Evolutionary conservation across 139 green algal species (phyloP), one percentile per base, ranked within the genome.

Genomic region (Chlamydomonas applanata): DNA sequence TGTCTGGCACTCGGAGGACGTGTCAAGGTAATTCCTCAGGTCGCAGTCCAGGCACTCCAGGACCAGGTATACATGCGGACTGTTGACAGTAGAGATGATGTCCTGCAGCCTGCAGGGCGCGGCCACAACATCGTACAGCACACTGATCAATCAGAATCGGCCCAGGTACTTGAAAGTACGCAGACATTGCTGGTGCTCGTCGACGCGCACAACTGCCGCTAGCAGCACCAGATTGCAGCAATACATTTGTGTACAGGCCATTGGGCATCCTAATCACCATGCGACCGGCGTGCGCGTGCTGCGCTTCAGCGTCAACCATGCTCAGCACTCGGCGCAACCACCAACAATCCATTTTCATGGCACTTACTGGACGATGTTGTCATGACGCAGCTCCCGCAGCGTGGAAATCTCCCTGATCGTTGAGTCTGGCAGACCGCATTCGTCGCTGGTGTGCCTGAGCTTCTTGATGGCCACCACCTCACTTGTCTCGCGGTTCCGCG

Each of bases 401-500:
- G 93, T 71, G 20, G 85, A 83, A 24, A 97, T 93, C 79, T 97
- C 92, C 1, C 92, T 79, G 24, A 97, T 89, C 11, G 91, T 83
- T 0, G 81, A 86, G 40, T 75, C 79, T 2, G 89, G 85, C 14
- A 96, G 72, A 22, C 92, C 92, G n/a, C 94, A 80, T 7, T 90
- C 79, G 0, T 34, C 46, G 14, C 73, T 25, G 24, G 87, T 83
- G 29, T 81, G 71, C 2, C 60, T 53, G 1, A 98, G 97, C 75
- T 98, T 97, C 75, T 99, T 99, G 24, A 99, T 78, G 1, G 95
- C 94, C 19, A 97, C 83, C 2, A 91, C 22, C 64, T 89, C 80
- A 1, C 74, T 30, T 1, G 84, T 87, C 75, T 89, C 81, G 0
- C 81, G 66, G 78, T 89, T 82, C 33, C 77, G 46, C 5, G 83